Base-by-base conservation (phyloP, 495 filamentous ascomycete genomes). In the Collariella sp. region DNA sequence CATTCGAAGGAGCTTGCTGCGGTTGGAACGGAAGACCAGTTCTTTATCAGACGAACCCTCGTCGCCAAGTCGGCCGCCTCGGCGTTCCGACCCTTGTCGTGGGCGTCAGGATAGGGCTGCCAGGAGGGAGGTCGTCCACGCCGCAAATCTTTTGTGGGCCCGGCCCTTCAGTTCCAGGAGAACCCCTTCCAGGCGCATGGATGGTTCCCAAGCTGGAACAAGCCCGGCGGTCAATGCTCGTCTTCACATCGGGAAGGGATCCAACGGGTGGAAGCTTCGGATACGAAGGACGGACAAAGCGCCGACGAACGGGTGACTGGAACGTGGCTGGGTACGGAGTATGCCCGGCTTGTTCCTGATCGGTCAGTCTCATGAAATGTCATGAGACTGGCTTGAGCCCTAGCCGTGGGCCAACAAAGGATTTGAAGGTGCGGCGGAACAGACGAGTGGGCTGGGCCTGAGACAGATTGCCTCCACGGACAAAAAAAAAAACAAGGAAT, bases 181-280 rank as follows among this genome's bases (percentile, higher is more conserved):
- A 18, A 7, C 23, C 36, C 42, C 36, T 55, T 51, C 56, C 50
- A 55, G 22, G 16, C n/a, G 43, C 39, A 59, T 54, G 44, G 51
- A 59, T 54, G 44, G 51, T 50, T 29, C 24, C 23, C 40, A 49
- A 50, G 46, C 9, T 29, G 41, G 54, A 51, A 40, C 16, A 57
- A 42, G 13, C 48, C n/a, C 22, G 44, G 34, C 22, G 39, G 16
- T 54, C 45, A 50, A 54, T 58, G 56, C 50, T 50, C 33, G 16
- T 5, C 15, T 11, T 19, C 19, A 36, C 18, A 43, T 12, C 36
- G 7, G 33, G 33, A 49, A 36, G 15, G 0, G 29, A 22, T n/a
- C 19, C 10, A 22, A 36, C 5, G n/a, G 35, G 18, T 7, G 22
- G 10, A 41, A 20, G 35, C 22, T 50, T 38, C 46, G 46, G 45